Percentiles rank a stretch among this genome's conserved stretches.
Conservation (phyloP, 345 rosid species). For the Cardamine resedifolia region DNA sequence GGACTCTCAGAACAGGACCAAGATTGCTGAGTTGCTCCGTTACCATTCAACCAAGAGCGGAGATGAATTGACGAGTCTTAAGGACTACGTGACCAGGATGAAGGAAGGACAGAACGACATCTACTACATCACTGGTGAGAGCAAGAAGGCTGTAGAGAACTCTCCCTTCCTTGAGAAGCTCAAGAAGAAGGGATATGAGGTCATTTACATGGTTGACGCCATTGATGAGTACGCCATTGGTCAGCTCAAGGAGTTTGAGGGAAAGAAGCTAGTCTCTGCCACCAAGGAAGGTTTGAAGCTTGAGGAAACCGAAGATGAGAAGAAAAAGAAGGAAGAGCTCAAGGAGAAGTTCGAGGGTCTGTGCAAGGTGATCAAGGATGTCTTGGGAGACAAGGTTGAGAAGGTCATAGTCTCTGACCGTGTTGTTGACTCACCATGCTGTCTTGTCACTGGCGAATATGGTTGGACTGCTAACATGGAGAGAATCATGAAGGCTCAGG, state of each 20-base stretch:
- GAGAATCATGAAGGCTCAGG: slow-evolving; percentile 89
- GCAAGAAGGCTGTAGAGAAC: slow-evolving; percentile 93
- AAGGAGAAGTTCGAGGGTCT: slow-evolving; percentile 77
- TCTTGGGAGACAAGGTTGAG: slow-evolving; percentile 73
- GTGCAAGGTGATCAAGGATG: slow-evolving; percentile 88
- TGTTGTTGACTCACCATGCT: slow-evolving; percentile 86
- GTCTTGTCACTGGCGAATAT: slow-evolving; percentile 80
- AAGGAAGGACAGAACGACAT: slow-evolving; percentile 85
- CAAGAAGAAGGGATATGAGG: slow-evolving; percentile 86
- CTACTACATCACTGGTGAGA: slow-evolving; percentile 86
- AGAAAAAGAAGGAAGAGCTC: slow-evolving; percentile 55
- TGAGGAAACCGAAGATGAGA: slow-evolving; percentile 80
- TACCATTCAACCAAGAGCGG: slow-evolving; percentile 95
- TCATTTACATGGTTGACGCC: slow-evolving; percentile 80
- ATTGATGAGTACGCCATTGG: slow-evolving; percentile 87
- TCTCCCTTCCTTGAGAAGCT: slow-evolving; percentile 92
- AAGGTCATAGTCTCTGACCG: slow-evolving; percentile 86
- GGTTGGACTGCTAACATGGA: slow-evolving; percentile 97
- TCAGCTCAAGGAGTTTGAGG: slow-evolving; percentile 87
- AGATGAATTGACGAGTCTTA: slow-evolving; percentile 77
- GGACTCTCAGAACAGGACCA: slow-evolving; percentile 73
- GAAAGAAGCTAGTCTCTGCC: slow-evolving; percentile 80
- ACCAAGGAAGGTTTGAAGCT: slow-evolving; percentile 85
- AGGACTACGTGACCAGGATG: slow-evolving; percentile 94
- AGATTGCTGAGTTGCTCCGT: slow-evolving; percentile 76